A percentile compares a stretch with the other conserved stretches of the same genome.
Conservation (phyloP, 768 basidiomycete genomes). For the Neoboletus magnificus region DNA sequence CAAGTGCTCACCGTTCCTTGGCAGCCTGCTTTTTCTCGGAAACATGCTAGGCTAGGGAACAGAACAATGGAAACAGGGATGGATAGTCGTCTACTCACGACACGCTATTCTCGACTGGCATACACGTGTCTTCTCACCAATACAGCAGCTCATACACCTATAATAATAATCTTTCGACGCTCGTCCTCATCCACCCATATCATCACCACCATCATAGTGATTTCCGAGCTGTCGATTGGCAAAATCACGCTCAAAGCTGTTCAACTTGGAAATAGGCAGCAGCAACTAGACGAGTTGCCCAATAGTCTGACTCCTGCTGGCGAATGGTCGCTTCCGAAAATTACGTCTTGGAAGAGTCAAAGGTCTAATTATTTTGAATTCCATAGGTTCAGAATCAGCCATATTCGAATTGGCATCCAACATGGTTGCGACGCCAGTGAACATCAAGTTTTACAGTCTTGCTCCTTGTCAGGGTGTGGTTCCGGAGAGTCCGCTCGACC, state of each 20-base stretch:
- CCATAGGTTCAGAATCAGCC: conserved; percentile 1
- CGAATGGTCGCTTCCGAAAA: not conserved
- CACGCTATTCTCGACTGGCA: no score
- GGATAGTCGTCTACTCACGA: no score
- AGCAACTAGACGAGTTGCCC: not conserved
- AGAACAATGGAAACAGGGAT: not conserved
- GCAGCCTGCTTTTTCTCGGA: fast-evolving
- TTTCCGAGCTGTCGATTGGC: no score
- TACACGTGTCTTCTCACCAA: no score
- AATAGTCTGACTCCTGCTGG: not conserved
- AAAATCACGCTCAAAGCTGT: no score
- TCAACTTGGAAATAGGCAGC: no score
- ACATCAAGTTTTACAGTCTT: not conserved
- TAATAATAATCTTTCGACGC: no score
- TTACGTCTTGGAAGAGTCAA: not conserved
- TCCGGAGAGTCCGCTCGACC: not conserved
- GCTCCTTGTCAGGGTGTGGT: not conserved
- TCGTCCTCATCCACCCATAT: no score
- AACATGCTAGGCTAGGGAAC: not conserved
- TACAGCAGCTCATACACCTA: no score
- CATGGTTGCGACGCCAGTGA: not conserved
- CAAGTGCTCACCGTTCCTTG: no score
- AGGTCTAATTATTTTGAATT: conserved; percentile 11
- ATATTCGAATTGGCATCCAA: conserved; percentile 1
- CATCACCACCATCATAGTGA: no score